Percentiles rank a stretch among this genome's conserved stretches.
These are phyloP conservation scores for Curvularia verruculosa DNA, from an alignment of 2,329 filamentous ascomycete species.

Conservation along the genomic window DNA sequence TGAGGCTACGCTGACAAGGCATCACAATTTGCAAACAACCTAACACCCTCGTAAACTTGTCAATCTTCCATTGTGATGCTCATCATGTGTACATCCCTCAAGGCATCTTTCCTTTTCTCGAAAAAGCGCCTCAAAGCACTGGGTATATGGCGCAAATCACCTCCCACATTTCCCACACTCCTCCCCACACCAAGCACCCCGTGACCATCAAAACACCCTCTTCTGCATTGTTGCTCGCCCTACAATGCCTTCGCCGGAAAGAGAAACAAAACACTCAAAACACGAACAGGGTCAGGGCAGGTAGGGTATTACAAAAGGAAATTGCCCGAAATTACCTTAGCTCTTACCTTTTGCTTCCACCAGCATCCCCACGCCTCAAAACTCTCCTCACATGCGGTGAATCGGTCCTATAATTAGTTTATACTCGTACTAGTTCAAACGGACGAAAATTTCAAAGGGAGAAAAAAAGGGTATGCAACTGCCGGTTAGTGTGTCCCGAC, in stretches of 20 bases:
- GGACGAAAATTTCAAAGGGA: neutral
- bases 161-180: neutral
- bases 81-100: neutral
- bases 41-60: neutral
- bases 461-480: conserved; percentile 14
- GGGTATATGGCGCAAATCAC: conserved; percentile 14
- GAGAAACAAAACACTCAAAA: conserved; percentile 5
- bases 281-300: neutral
- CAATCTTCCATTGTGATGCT: neutral
- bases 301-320: conserved; percentile 9
- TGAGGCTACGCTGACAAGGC: neutral
- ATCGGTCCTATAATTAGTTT: conserved; percentile 16
- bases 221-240: neutral
- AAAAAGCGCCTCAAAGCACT: conserved; percentile 6
- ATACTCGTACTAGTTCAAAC: conserved; percentile 11
- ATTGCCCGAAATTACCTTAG: conserved; percentile 6
- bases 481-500: conserved; percentile 26
- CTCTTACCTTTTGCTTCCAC: conserved; percentile 14
- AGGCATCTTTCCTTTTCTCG: neutral
- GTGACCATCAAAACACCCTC: neutral
- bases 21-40: neutral
- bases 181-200: neutral
- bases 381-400: neutral
- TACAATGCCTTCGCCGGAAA: neutral
- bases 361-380: neutral